Evolutionary conservation across 2,329 filamentous ascomycete species (phyloP), one percentile per base, ranked within the genome.

Genomic region (Akanthomyces muscarius): DNA sequence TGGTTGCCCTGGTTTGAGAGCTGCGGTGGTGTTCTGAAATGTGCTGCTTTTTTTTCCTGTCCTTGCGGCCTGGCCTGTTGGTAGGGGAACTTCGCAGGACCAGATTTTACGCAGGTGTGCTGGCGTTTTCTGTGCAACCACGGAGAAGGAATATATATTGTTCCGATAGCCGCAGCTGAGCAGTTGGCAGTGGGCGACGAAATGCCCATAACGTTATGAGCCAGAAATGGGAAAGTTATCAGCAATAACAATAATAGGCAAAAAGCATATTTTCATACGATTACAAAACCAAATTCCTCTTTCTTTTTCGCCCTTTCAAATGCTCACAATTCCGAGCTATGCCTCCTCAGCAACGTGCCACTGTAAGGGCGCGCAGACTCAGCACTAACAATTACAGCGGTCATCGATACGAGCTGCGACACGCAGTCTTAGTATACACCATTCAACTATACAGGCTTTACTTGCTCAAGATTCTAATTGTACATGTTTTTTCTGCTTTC

Each of bases 1-100:
- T 33, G 38, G 36, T 6, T 14, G 41, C 41, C 58, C 60, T 63
- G 61, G 53, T 63, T 63, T 58, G 61, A 58, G 41, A 58, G 61
- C 54, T 63, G 53, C 55, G 61, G 55, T 38, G 21, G 45, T 63
- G 61, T 63, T 47, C 54, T 63, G 61, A 63, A 59, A 63, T 63
- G 54, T 63, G 55, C 55, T 54, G 47, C 48, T 38, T 36, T 18
- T 53, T 16, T 41, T 18, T 28, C n/a, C 16, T 28, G 44, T n/a
- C 16, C 21, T 30, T 30, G 28, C 28, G 16, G 50, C 14, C 25
- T 11, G 28, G 14, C 38, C 14, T 25, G 41, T 45, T 57, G 61
- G 53, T 55, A 63, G 50, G 61, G 54, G 41, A 63, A 59, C 47
- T 63, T 25, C 61, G 61, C 61, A 58, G 61, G 61, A 52, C 61